Conservation (phyloP, 257 asterid species). For the Thymus mandschuricus region DNA sequence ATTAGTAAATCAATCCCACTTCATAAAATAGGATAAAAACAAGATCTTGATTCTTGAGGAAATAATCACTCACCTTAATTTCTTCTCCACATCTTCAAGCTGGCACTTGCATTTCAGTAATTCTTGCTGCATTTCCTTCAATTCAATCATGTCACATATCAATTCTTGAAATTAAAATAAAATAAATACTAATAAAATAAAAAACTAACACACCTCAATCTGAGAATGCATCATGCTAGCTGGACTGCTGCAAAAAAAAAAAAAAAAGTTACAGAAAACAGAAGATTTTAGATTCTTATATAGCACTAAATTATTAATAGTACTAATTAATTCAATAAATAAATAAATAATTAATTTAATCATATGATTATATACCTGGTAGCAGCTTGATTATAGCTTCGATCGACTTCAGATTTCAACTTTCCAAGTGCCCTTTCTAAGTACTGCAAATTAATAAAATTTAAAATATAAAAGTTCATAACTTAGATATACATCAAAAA, state of each 20-base stretch:
- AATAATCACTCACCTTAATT: constrained; percentile 48
- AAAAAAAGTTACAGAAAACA: not conserved
- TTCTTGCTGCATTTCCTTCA: constrained; percentile 81
- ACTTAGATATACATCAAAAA: too few relatives aligned
- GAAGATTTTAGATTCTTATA: not conserved
- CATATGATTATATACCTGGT: constrained; percentile 49
- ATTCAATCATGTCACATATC: not conserved
- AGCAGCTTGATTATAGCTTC: constrained; percentile 39
- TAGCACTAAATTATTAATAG: not conserved
- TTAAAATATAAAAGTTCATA: not conserved
- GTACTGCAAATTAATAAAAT: constrained; percentile 45
- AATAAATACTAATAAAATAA: not conserved
- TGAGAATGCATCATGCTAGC: constrained; percentile 58
- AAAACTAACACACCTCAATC: constrained; percentile 51
- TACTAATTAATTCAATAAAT: too few relatives aligned
- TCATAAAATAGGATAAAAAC: not conserved
- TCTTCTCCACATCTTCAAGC: constrained; percentile 69
- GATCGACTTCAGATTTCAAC: constrained; percentile 69
- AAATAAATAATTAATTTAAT: not conserved
- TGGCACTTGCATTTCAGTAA: constrained; percentile 60
- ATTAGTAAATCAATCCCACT: not conserved
- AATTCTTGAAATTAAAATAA: not conserved
- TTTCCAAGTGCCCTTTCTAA: constrained; percentile 77
- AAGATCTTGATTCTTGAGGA: not conserved
- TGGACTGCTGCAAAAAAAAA: constrained; percentile 51